Evolutionary conservation across 306 rosid species (phyloP), one percentile per base, ranked within the genome.

Genomic region (Cyamopsis tetragonoloba): DNA sequence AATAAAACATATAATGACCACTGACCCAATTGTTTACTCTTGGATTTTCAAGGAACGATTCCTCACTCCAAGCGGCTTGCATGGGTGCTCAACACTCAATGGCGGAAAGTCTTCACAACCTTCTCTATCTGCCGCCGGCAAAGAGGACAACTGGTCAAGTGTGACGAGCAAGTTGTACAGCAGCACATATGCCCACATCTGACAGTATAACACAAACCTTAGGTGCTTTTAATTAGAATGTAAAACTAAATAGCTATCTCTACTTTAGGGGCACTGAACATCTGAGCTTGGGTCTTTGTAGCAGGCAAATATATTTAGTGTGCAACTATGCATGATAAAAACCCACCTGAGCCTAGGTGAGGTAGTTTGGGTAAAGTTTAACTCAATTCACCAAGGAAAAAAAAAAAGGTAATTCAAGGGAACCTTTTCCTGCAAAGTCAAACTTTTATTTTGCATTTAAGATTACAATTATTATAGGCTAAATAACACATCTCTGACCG

Each of bases 181-280:
- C 97, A 93, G 80, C 99, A 93, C 97, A 93, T 93, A 79, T 93
- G 99, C 61, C 99, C 99, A 54, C 99, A 93, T 85, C 99, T 93
- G 83, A 70, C 15, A 84, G 72, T 47, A 62, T 66, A 62, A 68
- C 23, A 38, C 24, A 60, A 65, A 76, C 35, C 7, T 64, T 38
- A 71, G 65, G 75, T 23, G 13, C 11, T 37, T 58, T 6, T 60
- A 31, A 30, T 23, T 34, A 11, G 34, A 18, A 54, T 24, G 19
- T 42, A 9, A 56, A 73, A 55, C 34, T 14, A 19, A n/a, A 32
- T 35, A 26, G 41, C 13, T 13, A 42, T 19, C 38, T 71, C 43
- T 15, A 43, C 20, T 24, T 20, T 30, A 55, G 28, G 62, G 22
- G 20, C 32, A 13, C 60, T 28, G 51, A 68, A 64, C 58, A 72